phyloP scores from a whole-genome alignment of 1,139 yeast species.

The Kodamaea plutei region DNA sequence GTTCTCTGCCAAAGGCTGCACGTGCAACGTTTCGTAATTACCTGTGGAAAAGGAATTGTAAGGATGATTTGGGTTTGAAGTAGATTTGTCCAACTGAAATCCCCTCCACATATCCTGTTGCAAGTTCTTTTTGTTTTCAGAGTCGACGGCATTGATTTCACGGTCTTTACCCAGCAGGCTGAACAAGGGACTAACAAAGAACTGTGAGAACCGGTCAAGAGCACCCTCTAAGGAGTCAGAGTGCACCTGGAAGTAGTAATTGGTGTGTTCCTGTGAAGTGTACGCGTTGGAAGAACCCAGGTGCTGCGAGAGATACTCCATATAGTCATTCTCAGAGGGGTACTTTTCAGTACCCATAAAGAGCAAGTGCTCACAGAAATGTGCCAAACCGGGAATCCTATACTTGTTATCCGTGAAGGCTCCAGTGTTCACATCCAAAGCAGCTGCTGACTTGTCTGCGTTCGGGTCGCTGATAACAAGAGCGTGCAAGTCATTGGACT shows the following conservation, averaged over 20 bases:
- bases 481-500: conserved; percentile 64
- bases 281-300: conserved; percentile 73
- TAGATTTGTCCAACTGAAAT: conserved; percentile 74
- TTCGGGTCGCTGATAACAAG: conserved; percentile 75
- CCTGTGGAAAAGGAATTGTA: conserved; percentile 76
- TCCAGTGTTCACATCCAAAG: conserved; percentile 89
- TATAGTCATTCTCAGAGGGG: conserved; percentile 88
- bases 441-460: conserved; percentile 92
- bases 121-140: conserved; percentile 90
- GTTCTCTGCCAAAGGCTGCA: conserved; percentile 45
- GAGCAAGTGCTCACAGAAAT: conserved; percentile 90
- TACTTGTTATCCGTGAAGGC: conserved; percentile 73
- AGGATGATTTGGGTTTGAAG: conserved; percentile 70
- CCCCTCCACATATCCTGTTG: conserved; percentile 89
- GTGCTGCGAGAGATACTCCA: conserved; percentile 69
- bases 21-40: conserved; percentile 57
- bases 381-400: conserved; percentile 82
- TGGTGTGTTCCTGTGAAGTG: conserved; percentile 85
- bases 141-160: conserved; percentile 91
- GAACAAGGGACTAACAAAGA: conserved; percentile 83
- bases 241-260: conserved; percentile 83
- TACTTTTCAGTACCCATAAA: conserved; percentile 97
- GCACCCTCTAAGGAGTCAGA: conserved; percentile 80
- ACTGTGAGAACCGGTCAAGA: conserved; percentile 86
- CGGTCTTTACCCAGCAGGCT: conserved; percentile 79